These are phyloP conservation scores for Gossypium laxum DNA, from an alignment of 441 rosid species.

Conservation along the genomic window DNA sequence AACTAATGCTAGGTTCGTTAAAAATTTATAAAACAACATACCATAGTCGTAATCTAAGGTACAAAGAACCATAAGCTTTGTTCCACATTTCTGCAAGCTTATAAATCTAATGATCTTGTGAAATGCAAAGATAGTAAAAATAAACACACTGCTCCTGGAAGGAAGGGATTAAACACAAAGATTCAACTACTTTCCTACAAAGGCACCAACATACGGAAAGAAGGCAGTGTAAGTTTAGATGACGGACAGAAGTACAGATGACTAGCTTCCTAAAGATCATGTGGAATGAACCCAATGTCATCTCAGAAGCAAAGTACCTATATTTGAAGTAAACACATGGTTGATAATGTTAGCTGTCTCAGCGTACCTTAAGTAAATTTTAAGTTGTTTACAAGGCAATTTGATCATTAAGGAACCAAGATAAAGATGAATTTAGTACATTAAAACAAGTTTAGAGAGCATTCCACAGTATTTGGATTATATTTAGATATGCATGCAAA, in stretches of 20 bases:
- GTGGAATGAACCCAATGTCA: background rate
- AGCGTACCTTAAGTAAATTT: background rate
- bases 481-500: background rate
- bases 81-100: background rate
- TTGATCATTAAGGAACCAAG: background rate
- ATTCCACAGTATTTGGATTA: background rate
- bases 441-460: background rate
- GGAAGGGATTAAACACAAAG: background rate
- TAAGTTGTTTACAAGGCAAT: background rate
- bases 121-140: background rate
- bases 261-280: background rate
- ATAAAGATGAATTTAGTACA: background rate
- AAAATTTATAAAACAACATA: background rate
- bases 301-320: background rate
- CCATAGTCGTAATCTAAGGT: background rate
- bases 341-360: background rate
- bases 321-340: background rate
- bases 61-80: conserved; percentile 1
- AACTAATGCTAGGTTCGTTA: background rate
- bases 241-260: background rate
- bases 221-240: background rate
- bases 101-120: background rate
- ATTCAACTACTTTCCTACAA: background rate
- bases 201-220: background rate
- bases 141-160: background rate